Percentiles rank a stretch among this genome's conserved stretches.
phyloP scores from a whole-genome alignment of 139 green algal species.

The Edaphochlamys debaryana region DNA sequence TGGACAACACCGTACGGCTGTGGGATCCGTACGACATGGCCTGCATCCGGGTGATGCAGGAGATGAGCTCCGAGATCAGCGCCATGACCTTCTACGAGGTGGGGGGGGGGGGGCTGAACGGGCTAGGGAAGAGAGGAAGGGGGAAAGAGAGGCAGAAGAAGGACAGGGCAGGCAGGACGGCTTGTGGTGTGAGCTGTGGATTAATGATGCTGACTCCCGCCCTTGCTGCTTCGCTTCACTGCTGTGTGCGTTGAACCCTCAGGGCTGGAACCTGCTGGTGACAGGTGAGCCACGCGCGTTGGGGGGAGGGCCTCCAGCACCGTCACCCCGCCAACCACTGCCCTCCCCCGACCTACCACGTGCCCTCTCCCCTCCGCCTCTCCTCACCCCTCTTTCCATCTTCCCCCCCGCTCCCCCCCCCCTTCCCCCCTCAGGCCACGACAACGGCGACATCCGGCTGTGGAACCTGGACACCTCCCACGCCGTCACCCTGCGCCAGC shows the following conservation, averaged over 20 bases:
- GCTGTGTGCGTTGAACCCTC: too few species aligned
- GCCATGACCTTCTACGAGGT: slow-evolving; percentile 68
- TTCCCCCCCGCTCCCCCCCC: too few species aligned
- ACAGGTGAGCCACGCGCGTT: slow-evolving; percentile 43
- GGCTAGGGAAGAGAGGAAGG: too few species aligned
- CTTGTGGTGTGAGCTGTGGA: too few species aligned
- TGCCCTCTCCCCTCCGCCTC: too few species aligned
- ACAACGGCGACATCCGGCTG: slow-evolving; percentile 69
- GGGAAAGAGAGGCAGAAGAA: too few species aligned
- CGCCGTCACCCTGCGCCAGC: slow-evolving; percentile 46
- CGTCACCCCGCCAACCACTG: too few species aligned
- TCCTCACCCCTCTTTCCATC: too few species aligned
- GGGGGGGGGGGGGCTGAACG: not conserved
- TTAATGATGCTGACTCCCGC: too few species aligned
- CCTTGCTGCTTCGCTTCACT: too few species aligned
- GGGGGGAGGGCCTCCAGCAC: not conserved
- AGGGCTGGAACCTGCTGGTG: slow-evolving; percentile 57
- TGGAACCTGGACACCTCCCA: slow-evolving; percentile 73
- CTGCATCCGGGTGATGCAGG: slow-evolving; percentile 63
- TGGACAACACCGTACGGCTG: slow-evolving; percentile 61
- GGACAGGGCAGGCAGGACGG: too few species aligned
- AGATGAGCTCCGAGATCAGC: slow-evolving; percentile 62
- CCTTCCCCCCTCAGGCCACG: slow-evolving; percentile 61
- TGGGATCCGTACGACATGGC: slow-evolving; percentile 76
- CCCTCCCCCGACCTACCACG: too few species aligned